Evolutionary conservation across 2,329 filamentous ascomycete genomes (phyloP).

Genomic region (Aureobasidium vineae): DNA sequence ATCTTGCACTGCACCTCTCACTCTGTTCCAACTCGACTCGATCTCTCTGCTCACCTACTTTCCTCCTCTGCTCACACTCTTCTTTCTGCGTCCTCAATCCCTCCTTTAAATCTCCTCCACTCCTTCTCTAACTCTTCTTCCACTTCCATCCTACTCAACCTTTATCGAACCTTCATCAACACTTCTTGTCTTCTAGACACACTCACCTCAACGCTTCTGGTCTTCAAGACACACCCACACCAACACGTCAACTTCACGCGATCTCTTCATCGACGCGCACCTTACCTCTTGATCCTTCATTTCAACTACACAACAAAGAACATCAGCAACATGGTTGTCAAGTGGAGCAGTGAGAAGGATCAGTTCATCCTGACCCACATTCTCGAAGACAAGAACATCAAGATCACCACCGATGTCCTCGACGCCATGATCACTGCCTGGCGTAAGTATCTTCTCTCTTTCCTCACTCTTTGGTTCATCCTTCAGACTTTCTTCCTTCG

Average conservation of each 20-base stretch:
- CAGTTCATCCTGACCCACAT: constrained; percentile 26
- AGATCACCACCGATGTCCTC: constrained; percentile 2
- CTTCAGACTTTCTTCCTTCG: not conserved
- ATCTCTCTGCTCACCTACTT: not conserved
- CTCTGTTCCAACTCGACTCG: not conserved
- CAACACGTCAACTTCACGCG: not conserved
- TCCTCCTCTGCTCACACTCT: not conserved
- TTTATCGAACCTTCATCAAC: not conserved
- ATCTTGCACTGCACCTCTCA: not conserved
- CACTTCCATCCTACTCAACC: not conserved
- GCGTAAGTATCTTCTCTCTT: constrained; percentile 25
- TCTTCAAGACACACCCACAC: not conserved
- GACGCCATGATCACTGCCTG: constrained; percentile 23
- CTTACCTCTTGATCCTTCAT: not conserved
- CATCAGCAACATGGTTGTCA: constrained; percentile 27
- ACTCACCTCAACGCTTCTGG: not conserved
- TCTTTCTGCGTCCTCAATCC: not conserved
- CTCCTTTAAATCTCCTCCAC: not conserved
- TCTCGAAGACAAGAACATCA: constrained; percentile 19
- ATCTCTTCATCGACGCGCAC: not conserved
- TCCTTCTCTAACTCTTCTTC: not conserved
- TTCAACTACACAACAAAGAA: not conserved
- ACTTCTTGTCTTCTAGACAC: not conserved
- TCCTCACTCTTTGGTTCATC: not conserved
- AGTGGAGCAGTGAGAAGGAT: constrained; percentile 28